Evolutionary conservation across 108 stramenopile species (phyloP).

Genomic region (Skeletonema menzelii): DNA sequence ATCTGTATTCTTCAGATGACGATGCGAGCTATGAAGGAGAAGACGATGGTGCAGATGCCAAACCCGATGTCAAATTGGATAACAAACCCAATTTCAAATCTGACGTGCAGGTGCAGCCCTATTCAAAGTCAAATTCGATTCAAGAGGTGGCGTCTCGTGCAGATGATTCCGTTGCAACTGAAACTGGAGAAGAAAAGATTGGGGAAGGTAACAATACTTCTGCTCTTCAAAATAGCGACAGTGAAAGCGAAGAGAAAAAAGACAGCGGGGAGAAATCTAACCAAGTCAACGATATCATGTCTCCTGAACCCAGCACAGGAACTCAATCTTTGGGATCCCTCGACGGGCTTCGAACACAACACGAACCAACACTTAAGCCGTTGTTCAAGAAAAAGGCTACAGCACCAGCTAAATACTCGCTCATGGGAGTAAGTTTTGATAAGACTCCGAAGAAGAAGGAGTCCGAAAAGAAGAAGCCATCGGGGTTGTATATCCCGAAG

Average conservation of each 20-base stretch:
- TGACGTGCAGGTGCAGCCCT: neutral
- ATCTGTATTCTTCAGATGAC: conserved; percentile 27
- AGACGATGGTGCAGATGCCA: neutral
- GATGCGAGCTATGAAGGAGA: neutral
- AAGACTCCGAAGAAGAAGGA: conserved; percentile 9
- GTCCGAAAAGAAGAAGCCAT: conserved; percentile 14
- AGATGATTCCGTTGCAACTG: neutral
- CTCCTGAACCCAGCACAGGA: conserved; percentile 7
- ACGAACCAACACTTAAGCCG: neutral
- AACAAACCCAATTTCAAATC: neutral
- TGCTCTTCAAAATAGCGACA: neutral
- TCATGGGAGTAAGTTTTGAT: conserved; percentile 40
- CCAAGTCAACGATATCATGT: neutral
- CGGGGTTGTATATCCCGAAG: conserved; percentile 31
- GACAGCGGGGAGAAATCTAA: neutral
- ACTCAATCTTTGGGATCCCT: conserved; percentile 3
- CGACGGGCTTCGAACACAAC: conserved; percentile 17
- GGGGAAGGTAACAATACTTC: neutral
- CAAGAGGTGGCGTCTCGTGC: neutral
- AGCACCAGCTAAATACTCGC: conserved; percentile 15
- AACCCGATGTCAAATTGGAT: neutral
- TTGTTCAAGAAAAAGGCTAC: neutral
- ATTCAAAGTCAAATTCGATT: neutral
- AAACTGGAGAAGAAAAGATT: neutral
- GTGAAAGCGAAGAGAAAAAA: neutral